Evolutionary conservation across 2,329 filamentous ascomycete genomes (phyloP).

Genomic region (Davidsoniella neocaledoniae): DNA sequence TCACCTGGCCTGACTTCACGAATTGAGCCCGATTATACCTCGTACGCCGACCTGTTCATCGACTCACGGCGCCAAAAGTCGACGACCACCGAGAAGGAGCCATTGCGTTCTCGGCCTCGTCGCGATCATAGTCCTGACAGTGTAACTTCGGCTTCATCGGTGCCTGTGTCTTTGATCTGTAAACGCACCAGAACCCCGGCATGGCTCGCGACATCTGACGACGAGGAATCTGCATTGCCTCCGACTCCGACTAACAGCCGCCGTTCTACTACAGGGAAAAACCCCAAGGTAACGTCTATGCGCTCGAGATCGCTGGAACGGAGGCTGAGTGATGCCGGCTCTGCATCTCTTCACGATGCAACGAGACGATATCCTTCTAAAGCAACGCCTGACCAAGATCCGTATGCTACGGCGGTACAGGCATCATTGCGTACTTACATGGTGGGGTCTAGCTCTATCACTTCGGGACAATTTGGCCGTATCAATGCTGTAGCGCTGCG

Average conservation of each 20-base stretch:
- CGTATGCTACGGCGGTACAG: slow-evolving; percentile 1
- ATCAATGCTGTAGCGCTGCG: slow-evolving; percentile 6
- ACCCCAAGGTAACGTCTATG: too few relatives aligned
- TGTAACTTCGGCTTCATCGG: too few relatives aligned
- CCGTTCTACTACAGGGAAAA: neutral
- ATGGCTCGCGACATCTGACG: neutral
- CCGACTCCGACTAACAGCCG: neutral
- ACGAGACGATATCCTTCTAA: too few relatives aligned
- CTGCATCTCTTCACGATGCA: too few relatives aligned
- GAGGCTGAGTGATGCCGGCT: too few relatives aligned
- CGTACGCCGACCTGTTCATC: neutral
- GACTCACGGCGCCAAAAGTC: neutral
- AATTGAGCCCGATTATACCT: slow-evolving; percentile 48
- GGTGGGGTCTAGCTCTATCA: slow-evolving; percentile 1
- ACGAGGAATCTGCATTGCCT: neutral
- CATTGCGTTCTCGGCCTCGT: too few relatives aligned
- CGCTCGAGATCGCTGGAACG: too few relatives aligned
- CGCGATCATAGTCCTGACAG: too few relatives aligned
- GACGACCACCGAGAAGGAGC: neutral
- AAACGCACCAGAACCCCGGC: slow-evolving; percentile 1
- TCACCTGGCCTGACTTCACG: slow-evolving; percentile 56
- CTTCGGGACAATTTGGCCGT: slow-evolving; percentile 7
- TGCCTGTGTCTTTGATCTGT: neutral
- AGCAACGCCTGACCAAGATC: too few relatives aligned
- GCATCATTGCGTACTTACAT: slow-evolving; percentile 8